Evolutionary conservation across 2,329 filamentous ascomycete species (phyloP).

Genomic region (Botrytis galanthina): DNA sequence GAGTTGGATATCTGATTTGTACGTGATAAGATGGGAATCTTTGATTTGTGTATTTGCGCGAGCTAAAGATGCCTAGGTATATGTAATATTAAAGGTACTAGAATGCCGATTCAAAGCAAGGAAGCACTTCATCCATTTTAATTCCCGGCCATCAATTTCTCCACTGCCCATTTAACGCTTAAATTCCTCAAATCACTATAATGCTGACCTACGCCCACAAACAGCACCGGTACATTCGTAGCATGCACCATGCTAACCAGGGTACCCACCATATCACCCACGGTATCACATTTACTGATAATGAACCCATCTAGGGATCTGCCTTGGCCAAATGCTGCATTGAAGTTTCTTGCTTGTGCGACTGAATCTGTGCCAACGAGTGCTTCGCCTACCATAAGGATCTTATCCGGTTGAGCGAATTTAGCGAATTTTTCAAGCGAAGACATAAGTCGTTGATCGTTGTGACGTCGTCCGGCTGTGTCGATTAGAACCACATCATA

Average conservation of each 20-base stretch:
- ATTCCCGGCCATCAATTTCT: constrained; percentile 54
- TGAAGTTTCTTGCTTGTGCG: constrained; percentile 94
- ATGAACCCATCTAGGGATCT: constrained; percentile 92
- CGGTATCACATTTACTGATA: constrained; percentile 97
- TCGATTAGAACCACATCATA: constrained; percentile 97
- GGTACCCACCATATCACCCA: constrained; percentile 89
- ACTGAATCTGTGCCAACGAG: constrained; percentile 95
- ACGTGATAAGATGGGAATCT: not conserved
- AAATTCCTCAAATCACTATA: constrained; percentile 68
- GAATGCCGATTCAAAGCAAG: not conserved
- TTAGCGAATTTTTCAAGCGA: constrained; percentile 97
- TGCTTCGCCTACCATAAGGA: constrained; percentile 90
- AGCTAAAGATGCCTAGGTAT: not conserved
- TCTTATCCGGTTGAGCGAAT: constrained; percentile 94
- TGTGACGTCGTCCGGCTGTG: constrained; percentile 91
- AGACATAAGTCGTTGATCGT: constrained; percentile 93
- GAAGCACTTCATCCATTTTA: constrained; percentile 21
- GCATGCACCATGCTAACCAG: constrained; percentile 97
- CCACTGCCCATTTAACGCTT: constrained; percentile 67
- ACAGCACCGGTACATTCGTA: constrained; percentile 92
- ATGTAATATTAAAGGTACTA: not conserved
- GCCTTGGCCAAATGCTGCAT: constrained; percentile 79
- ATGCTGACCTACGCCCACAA: constrained; percentile 74
- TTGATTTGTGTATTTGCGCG: not conserved
- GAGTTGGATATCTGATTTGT: not conserved